phyloP scores from a whole-genome alignment of 2,329 filamentous ascomycete genomes.

The Microascus cirrosus region DNA sequence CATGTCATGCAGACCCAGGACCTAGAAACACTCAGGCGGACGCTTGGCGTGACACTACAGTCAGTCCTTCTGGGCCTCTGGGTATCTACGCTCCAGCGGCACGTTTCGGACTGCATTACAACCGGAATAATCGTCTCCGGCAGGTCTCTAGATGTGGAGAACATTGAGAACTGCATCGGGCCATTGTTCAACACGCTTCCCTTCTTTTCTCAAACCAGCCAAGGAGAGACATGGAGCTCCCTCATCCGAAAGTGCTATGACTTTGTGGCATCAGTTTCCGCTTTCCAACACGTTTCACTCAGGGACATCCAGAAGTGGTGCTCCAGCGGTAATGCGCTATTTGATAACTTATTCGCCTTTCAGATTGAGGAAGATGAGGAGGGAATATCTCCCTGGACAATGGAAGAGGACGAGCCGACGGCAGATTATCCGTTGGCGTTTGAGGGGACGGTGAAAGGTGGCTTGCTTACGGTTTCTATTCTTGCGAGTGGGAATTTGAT shows the following conservation, averaged over 20 bases:
- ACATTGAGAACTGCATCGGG: conserved; percentile 58
- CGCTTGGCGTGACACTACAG: conserved; percentile 65
- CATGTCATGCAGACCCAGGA: conserved; percentile 22
- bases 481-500: conserved; percentile 37
- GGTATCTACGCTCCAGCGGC: conserved; percentile 47
- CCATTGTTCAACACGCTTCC: conserved; percentile 88
- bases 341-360: conserved; percentile 77
- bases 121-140: conserved; percentile 74
- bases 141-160: conserved; percentile 56
- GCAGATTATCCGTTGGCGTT: conserved; percentile 70
- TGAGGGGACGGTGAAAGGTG: conserved; percentile 50
- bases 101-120: conserved; percentile 34
- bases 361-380: conserved; percentile 36
- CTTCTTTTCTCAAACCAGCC: conserved; percentile 39
- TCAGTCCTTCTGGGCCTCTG: conserved; percentile 68
- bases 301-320: conserved; percentile 75
- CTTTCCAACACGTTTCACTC: conserved; percentile 70
- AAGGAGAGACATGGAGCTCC: conserved; percentile 42
- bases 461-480: conserved; percentile 43
- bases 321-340: conserved; percentile 47
- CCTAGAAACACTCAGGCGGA: conserved; percentile 42
- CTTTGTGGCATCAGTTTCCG: conserved; percentile 55
- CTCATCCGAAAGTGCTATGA: conserved; percentile 56
- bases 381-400: conserved; percentile 39
- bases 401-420: conserved; percentile 31